Percentiles rank a stretch among this genome's conserved stretches.
Evolutionary conservation across 129 eudicot species (phyloP).

Genomic region (Rutidosis leptorrhynchoides): DNA sequence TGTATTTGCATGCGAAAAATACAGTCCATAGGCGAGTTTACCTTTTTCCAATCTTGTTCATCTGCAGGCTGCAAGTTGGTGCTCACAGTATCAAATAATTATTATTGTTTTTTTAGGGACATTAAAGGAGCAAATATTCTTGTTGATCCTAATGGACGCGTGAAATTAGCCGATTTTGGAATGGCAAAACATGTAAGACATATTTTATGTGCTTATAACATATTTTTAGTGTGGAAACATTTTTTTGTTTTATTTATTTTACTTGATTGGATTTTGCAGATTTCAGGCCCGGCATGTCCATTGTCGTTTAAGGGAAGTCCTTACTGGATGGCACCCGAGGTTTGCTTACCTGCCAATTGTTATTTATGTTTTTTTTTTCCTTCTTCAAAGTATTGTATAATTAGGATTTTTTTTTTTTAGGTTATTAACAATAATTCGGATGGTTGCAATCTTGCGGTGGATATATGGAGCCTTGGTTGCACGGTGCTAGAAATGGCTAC

Average conservation of each 20-base stretch:
- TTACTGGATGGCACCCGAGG: constrained; percentile 81
- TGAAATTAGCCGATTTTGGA: constrained; percentile 73
- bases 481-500: constrained; percentile 87
- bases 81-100: not conserved
- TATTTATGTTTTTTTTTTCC: not conserved
- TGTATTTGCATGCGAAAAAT: constrained; percentile 60
- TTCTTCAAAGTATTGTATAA: not conserved
- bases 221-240: no score
- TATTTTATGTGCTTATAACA: not conserved
- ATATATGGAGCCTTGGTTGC: constrained; percentile 95
- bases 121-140: constrained; percentile 74
- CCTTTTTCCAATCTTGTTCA: not conserved
- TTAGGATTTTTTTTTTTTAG: constrained; percentile 31
- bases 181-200: constrained; percentile 72
- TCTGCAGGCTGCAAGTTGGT: not conserved
- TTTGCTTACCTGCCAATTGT: constrained; percentile 12
- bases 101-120: constrained; percentile 41
- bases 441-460: constrained; percentile 78
- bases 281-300: constrained; percentile 53
- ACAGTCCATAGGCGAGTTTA: constrained; percentile 58
- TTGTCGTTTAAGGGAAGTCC: constrained; percentile 74
- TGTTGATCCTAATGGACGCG: constrained; percentile 64
- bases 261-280: constrained; percentile 37
- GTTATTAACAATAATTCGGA: constrained; percentile 56
- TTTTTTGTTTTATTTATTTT: not conserved